phyloP scores from a whole-genome alignment of 495 filamentous ascomycete genomes.

The Antarctomyces pellizariae region DNA sequence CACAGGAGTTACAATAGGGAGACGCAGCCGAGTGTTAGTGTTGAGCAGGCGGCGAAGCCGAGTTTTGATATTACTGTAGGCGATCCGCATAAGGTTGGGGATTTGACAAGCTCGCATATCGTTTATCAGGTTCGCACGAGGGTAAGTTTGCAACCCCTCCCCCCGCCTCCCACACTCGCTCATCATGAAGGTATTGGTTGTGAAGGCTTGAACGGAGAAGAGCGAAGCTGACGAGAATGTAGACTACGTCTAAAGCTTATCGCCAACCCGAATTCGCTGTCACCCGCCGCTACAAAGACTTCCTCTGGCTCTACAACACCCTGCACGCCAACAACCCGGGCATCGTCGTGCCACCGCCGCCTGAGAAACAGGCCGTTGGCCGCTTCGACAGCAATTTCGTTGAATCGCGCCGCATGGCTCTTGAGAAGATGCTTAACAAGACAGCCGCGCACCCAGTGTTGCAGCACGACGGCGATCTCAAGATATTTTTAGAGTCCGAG shows the following conservation, averaged over 20 bases:
- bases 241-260: constrained; percentile 94
- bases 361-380: constrained; percentile 93
- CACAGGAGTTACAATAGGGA: constrained; percentile 29
- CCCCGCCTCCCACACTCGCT: no score
- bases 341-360: constrained; percentile 83
- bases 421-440: constrained; percentile 96
- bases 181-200: background rate
- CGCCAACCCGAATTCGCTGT: constrained; percentile 76
- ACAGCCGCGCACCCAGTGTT: constrained; percentile 73
- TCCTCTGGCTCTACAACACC: constrained; percentile 88
- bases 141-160: no score
- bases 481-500: constrained; percentile 91
- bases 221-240: constrained; percentile 5
- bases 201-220: background rate
- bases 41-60: constrained; percentile 79
- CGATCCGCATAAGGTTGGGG: constrained; percentile 93
- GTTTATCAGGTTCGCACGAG: constrained; percentile 89
- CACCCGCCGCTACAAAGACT: constrained; percentile 82
- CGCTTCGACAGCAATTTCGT: constrained; percentile 95
- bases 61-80: constrained; percentile 82
- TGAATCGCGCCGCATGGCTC: constrained; percentile 65
- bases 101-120: constrained; percentile 89
- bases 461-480: constrained; percentile 81
- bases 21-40: constrained; percentile 57
- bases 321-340: constrained; percentile 88